Base-by-base conservation (phyloP, 805 yeast species). In the Kuraishia ogatae region DNA sequence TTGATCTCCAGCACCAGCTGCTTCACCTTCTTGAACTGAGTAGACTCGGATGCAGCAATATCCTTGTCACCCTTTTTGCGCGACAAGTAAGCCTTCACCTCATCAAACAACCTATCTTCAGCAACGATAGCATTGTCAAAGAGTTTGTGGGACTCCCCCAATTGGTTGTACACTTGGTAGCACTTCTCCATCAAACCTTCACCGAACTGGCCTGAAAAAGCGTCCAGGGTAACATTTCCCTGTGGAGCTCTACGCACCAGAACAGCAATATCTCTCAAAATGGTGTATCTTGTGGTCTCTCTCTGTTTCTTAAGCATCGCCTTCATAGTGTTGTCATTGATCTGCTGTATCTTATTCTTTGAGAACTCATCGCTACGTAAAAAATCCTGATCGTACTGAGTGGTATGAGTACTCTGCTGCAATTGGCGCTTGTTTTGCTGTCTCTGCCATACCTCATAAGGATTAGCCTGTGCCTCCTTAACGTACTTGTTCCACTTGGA, bases 401-500 rank as follows among this genome's bases (percentile, higher is more conserved):
- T 56, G 17, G 57, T 23, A 39, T 46, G 48, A 17, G 39, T 39
- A 19, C 64, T 60, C 55, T 76, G 75, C 62, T 68, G 74, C 56
- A 63, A 64, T 54, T 63, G 61, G 58, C 68, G 80, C 83, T 71
- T 81, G 58, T 62, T 70, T 63, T 64, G 68, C 66, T 66, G 81
- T 57, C 71, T 71, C 56, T 74, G 71, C 85, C 84, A 86, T 61
- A 77, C 78, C 54, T 71, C 76, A 63, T 73, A 73, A 46, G 91
- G 91, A 63, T 79, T 75, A 52, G 71, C 74, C 56, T 71, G 74
- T 57, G 85, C 91, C 39, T 74, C 69, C 23, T 77, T 75, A 6
- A 92, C 85, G 69, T 81, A 87, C 57, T 77, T 73, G 71, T 90
- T 90, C 94, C 92, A 93, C 59, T 80, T 78, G 26, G 77, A 72